Evolutionary conservation across 768 basidiomycete genomes (phyloP).

Genomic region (Gymnopilus junonius): DNA sequence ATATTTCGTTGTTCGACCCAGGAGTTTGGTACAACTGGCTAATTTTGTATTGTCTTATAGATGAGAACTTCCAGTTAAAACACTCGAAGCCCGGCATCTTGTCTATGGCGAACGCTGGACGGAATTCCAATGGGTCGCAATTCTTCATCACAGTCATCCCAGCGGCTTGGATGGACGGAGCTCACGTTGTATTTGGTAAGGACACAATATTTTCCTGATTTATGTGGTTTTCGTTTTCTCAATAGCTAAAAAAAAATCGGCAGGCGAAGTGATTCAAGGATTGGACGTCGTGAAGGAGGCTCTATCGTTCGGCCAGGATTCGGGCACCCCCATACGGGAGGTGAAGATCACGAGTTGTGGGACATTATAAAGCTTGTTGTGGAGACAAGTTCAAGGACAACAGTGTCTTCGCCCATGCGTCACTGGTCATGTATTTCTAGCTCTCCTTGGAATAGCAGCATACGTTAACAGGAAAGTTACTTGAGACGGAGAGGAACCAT

Average conservation of each 20-base stretch:
- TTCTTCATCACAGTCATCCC: slow-evolving; percentile 90
- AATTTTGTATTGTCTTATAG: slow-evolving; percentile 36
- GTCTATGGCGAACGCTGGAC: slow-evolving; percentile 82
- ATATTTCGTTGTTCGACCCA: slow-evolving; percentile 17
- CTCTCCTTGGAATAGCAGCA: no score
- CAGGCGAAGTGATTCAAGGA: slow-evolving; percentile 71
- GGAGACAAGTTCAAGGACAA: background rate
- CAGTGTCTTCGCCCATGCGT: no score
- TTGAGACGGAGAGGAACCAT: no score
- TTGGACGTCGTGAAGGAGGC: slow-evolving; percentile 55
- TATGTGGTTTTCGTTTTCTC: background rate
- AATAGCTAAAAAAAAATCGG: background rate
- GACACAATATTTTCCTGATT: background rate
- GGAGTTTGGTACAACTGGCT: background rate
- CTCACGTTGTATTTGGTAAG: slow-evolving; percentile 86
- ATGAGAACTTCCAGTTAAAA: slow-evolving; percentile 83
- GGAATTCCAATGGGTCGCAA: slow-evolving; percentile 84
- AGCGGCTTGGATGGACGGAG: slow-evolving; percentile 81
- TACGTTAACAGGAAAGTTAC: no score
- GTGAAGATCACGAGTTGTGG: slow-evolving; percentile 11
- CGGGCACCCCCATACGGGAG: slow-evolving; percentile 31
- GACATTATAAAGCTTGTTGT: background rate
- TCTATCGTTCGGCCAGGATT: slow-evolving; percentile 41
- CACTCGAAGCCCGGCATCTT: slow-evolving; percentile 73
- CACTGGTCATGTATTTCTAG: background rate